Conservation (phyloP, 78 protist species). For the Capsaspora owczarzaki region DNA sequence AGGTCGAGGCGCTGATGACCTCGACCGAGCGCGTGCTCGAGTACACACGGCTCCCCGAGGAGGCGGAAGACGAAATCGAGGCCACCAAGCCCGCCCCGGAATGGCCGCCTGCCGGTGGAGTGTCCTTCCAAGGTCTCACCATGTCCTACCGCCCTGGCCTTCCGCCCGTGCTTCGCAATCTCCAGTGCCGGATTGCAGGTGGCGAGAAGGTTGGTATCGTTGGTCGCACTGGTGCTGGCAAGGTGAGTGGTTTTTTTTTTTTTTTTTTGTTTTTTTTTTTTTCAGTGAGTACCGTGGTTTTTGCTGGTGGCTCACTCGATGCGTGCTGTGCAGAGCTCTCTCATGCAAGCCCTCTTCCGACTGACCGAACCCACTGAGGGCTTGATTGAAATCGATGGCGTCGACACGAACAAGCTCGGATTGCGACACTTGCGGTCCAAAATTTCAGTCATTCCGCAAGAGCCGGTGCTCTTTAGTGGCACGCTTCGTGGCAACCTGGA, state of each 20-base stretch:
- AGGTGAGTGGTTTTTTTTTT: constrained; percentile 37
- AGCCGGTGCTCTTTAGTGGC: constrained; percentile 62
- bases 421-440: constrained; percentile 28
- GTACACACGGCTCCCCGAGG: constrained; percentile 10
- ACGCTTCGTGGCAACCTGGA: constrained; percentile 66
- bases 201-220: constrained; percentile 77
- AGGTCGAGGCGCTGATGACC: constrained; percentile 22
- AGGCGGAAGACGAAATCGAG: constrained; percentile 27
- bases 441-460: constrained; percentile 66
- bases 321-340: neutral
- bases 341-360: constrained; percentile 68
- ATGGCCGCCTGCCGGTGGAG: constrained; percentile 70
- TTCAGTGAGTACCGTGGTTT: neutral
- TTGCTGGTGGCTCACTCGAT: neutral
- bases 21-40: constrained; percentile 24
- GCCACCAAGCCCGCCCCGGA: constrained; percentile 16
- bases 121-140: constrained; percentile 46
- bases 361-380: constrained; percentile 62
- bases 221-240: constrained; percentile 93
- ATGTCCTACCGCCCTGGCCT: constrained; percentile 58
- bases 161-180: constrained; percentile 17
- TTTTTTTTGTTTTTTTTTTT: neutral
- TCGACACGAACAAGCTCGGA: constrained; percentile 12
- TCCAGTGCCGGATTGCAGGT: constrained; percentile 16
- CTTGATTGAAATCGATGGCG: constrained; percentile 57